These are phyloP conservation scores for Ophiocordyceps camponoti-floridani DNA, from an alignment of 2,329 filamentous ascomycete species.

Conservation along the genomic window DNA sequence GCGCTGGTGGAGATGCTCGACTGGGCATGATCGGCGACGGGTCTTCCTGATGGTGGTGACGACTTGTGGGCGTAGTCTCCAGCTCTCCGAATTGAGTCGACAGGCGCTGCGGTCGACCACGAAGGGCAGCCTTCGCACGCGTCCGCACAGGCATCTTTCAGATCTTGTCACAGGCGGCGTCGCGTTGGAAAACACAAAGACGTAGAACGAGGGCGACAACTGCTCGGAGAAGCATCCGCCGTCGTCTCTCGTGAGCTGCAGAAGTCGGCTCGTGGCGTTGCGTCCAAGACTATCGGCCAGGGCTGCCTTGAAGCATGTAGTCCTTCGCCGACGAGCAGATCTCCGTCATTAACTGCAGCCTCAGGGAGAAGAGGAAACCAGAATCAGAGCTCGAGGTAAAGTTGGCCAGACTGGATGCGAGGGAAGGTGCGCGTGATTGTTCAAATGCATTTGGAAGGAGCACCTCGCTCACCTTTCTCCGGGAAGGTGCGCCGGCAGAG, in stretches of 20 bases:
- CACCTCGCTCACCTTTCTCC: not conserved
- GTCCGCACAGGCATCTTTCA: conserved; percentile 1
- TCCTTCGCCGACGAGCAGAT: too few relatives aligned
- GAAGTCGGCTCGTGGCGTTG: too few relatives aligned
- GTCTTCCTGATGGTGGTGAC: conserved; percentile 1
- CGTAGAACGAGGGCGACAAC: too few relatives aligned
- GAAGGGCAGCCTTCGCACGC: not conserved
- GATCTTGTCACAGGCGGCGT: not conserved
- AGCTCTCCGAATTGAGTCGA: conserved; percentile 11
- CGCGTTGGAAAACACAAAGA: not conserved
- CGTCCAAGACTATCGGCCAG: too few relatives aligned
- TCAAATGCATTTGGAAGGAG: not conserved
- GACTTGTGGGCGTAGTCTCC: conserved; percentile 15
- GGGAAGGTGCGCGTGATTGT: not conserved
- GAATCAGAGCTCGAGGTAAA: not conserved
- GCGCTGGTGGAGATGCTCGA: too few relatives aligned
- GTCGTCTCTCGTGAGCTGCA: not conserved
- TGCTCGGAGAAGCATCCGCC: not conserved
- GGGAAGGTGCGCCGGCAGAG: not conserved
- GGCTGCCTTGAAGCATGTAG: too few relatives aligned
- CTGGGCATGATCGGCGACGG: not conserved
- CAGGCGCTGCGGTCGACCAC: conserved; percentile 3
- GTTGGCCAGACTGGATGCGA: not conserved
- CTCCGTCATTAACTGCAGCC: too few relatives aligned
- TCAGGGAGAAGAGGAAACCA: not conserved